A percentile compares a stretch with the other conserved stretches of the same genome.
These are phyloP conservation scores for Pseudogymnoascus sp. DNA, from an alignment of 2,329 filamentous ascomycete species.

Conservation along the genomic window DNA sequence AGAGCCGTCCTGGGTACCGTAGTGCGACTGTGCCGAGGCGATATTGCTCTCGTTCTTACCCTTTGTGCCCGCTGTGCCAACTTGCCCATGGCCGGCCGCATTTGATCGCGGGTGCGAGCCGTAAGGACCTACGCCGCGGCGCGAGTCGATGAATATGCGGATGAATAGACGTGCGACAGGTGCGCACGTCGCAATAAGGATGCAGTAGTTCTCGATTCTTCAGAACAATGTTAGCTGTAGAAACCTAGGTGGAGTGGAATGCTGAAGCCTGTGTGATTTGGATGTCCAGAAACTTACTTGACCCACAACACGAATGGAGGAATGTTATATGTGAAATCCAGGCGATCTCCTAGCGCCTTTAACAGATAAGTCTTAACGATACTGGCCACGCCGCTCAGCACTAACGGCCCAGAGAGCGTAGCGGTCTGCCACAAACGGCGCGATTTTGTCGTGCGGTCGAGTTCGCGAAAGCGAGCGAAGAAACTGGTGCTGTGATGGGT, in stretches of 20 bases:
- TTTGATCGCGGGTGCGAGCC: neutral
- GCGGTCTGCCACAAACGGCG: slow-evolving; percentile 32
- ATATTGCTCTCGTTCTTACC: neutral
- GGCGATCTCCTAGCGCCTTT: slow-evolving; percentile 28
- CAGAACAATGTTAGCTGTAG: neutral
- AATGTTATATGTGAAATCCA: slow-evolving; percentile 32
- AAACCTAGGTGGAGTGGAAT: neutral
- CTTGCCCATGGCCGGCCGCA: neutral
- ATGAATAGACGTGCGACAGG: slow-evolving; percentile 30
- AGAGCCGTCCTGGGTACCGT: neutral
- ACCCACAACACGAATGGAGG: slow-evolving; percentile 31
- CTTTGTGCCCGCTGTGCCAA: neutral
- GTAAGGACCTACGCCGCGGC: slow-evolving; percentile 14
- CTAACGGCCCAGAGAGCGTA: slow-evolving; percentile 28
- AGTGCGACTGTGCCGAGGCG: neutral
- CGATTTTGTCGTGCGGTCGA: slow-evolving; percentile 26
- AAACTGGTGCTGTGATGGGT: slow-evolving; percentile 22
- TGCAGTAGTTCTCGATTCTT: slow-evolving; percentile 33
- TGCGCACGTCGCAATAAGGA: slow-evolving; percentile 30
- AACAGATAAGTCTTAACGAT: slow-evolving; percentile 33
- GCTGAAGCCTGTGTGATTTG: neutral
- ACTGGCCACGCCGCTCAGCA: slow-evolving; percentile 30
- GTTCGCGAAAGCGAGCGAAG: slow-evolving; percentile 26
- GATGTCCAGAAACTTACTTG: slow-evolving; percentile 25
- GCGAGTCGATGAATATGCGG: slow-evolving; percentile 24